Conservation (phyloP, 371 early-diverging fungal species). For the Entomophthora muscae region DNA sequence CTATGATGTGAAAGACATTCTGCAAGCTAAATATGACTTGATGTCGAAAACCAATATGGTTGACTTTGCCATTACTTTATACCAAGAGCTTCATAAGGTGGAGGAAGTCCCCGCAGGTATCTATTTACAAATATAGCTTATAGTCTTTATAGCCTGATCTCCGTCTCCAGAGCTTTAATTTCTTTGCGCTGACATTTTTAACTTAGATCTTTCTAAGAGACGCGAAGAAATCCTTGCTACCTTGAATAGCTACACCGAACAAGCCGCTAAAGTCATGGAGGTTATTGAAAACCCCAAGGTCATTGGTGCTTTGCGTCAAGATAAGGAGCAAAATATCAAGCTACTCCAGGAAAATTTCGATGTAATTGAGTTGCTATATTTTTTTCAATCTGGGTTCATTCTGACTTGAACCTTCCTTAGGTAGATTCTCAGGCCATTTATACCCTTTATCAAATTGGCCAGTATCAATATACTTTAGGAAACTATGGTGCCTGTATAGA, state of each 20-base stretch:
- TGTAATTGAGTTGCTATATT: slow-evolving; percentile 26
- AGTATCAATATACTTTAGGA: slow-evolving; percentile 82
- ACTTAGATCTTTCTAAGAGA: slow-evolving; percentile 44
- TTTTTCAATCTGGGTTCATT: slow-evolving; percentile 50
- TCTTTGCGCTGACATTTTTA: too few species aligned
- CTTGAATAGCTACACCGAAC: slow-evolving; percentile 49
- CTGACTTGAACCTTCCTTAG: slow-evolving; percentile 25
- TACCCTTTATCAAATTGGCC: slow-evolving; percentile 66
- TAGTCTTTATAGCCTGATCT: too few species aligned
- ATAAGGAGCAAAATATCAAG: slow-evolving; percentile 72
- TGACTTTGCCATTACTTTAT: slow-evolving; percentile 64
- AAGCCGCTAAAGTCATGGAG: slow-evolving; percentile 68
- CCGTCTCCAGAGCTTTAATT: too few species aligned
- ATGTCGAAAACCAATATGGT: slow-evolving; percentile 80
- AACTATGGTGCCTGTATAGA: slow-evolving; percentile 81
- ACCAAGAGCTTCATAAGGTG: slow-evolving; percentile 53
- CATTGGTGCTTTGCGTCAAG: slow-evolving; percentile 70
- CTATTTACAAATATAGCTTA: too few species aligned
- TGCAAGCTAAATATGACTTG: slow-evolving; percentile 75
- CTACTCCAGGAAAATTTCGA: slow-evolving; percentile 44
- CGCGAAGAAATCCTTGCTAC: slow-evolving; percentile 49
- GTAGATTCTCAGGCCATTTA: slow-evolving; percentile 67
- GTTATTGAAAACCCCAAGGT: slow-evolving; percentile 83
- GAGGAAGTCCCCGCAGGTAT: slow-evolving; percentile 44
- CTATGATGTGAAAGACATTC: slow-evolving; percentile 47